Evolutionary conservation across 1,284 basidiomycete species (phyloP).

Genomic region (Puccinia hordei): DNA sequence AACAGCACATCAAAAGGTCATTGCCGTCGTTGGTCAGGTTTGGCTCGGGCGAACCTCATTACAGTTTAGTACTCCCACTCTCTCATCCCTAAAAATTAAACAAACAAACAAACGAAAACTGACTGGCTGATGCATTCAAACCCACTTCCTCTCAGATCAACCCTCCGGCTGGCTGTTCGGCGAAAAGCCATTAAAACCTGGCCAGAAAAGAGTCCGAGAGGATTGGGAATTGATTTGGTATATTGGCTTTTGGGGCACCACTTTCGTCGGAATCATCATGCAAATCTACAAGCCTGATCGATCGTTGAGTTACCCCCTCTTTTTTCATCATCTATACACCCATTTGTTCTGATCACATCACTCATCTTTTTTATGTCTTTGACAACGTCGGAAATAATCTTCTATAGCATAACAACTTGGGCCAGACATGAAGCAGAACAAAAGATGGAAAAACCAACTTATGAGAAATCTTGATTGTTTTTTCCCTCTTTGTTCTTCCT

Average conservation of each 20-base stretch:
- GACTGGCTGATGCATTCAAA: too few relatives aligned
- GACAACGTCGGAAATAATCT: too few relatives aligned
- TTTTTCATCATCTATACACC: neutral
- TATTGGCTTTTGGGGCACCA: slow-evolving; percentile 50
- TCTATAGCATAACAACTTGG: slow-evolving; percentile 43
- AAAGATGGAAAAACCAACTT: slow-evolving; percentile 40
- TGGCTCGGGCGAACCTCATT: neutral
- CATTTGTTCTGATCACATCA: neutral
- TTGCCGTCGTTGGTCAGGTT: slow-evolving; percentile 1
- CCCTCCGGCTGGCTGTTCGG: slow-evolving; percentile 49
- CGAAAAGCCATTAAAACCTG: slow-evolving; percentile 22
- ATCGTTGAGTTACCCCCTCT: slow-evolving; percentile 19
- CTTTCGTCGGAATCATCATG: slow-evolving; percentile 34
- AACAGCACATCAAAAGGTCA: neutral
- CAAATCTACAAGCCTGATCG: slow-evolving; percentile 49
- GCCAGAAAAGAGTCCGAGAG: slow-evolving; percentile 44
- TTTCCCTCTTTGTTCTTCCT: neutral
- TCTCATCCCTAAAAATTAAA: too few relatives aligned
- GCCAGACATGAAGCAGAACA: slow-evolving; percentile 45
- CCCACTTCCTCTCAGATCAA: slow-evolving; percentile 22
- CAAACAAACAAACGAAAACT: too few relatives aligned
- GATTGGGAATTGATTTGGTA: slow-evolving; percentile 50
- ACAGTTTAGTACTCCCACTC: neutral
- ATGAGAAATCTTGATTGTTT: slow-evolving; percentile 29
- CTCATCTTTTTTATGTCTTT: neutral